phyloP scores from a whole-genome alignment of 1,284 basidiomycete species.

The Apiotrichum porosum region DNA sequence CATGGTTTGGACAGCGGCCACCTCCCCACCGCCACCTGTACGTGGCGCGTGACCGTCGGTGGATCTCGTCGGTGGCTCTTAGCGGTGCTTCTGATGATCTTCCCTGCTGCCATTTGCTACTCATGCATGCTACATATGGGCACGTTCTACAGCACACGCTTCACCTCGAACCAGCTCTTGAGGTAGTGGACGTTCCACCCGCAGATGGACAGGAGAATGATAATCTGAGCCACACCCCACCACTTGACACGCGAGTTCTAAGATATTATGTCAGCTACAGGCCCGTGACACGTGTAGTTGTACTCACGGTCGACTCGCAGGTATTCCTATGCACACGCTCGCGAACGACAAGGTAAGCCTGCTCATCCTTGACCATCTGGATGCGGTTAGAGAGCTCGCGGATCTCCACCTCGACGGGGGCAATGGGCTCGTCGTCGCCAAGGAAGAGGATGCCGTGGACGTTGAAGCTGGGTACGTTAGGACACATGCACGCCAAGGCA shows the following conservation, averaged over 20 bases:
- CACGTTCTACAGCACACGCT: slow-evolving; percentile 68
- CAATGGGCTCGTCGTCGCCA: slow-evolving; percentile 55
- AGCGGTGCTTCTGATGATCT: too few species aligned
- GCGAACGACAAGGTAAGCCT: slow-evolving; percentile 94
- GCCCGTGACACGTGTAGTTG: slow-evolving; percentile 11
- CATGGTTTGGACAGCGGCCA: too few species aligned
- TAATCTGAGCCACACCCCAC: slow-evolving; percentile 91
- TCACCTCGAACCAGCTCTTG: slow-evolving; percentile 88
- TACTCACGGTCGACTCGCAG: slow-evolving; percentile 36
- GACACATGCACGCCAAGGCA: too few species aligned
- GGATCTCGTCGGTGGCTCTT: too few species aligned
- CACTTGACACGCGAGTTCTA: slow-evolving; percentile 92
- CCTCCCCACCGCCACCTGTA: too few species aligned
- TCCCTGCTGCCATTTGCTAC: too few species aligned
- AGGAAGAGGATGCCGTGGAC: slow-evolving; percentile 88
- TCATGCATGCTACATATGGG: slow-evolving; percentile 4
- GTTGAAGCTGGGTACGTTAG: slow-evolving; percentile 69
- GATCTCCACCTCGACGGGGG: slow-evolving; percentile 94
- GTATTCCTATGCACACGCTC: slow-evolving; percentile 89
- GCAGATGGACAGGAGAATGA: slow-evolving; percentile 83
- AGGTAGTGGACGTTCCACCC: slow-evolving; percentile 98
- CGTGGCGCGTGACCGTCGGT: too few species aligned
- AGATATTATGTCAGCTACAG: neutral
- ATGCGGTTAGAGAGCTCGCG: slow-evolving; percentile 78
- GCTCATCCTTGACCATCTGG: slow-evolving; percentile 93